Evolutionary conservation across 2,329 filamentous ascomycete species (phyloP).

Genomic region (Exophiala lecanii-corni): DNA sequence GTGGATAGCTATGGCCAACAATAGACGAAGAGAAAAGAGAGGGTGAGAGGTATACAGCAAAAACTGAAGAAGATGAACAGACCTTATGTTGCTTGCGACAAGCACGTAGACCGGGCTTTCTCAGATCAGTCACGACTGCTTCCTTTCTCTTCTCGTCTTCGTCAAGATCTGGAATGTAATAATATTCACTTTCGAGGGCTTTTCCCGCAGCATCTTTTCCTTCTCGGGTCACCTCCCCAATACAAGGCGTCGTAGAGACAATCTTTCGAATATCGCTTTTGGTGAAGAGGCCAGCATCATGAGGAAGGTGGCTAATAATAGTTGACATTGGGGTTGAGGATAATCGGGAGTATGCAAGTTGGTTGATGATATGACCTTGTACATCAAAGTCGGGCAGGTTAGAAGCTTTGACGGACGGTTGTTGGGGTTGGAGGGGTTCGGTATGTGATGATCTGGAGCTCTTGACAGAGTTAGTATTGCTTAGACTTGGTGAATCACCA

Average conservation of each 20-base stretch:
- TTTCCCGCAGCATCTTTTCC: slow-evolving; percentile 97
- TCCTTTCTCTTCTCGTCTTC: slow-evolving; percentile 70
- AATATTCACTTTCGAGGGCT: slow-evolving; percentile 90
- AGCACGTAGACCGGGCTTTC: slow-evolving; percentile 81
- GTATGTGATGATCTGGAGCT: slow-evolving; percentile 30
- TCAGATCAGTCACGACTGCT: slow-evolving; percentile 77
- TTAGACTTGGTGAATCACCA: slow-evolving; percentile 51
- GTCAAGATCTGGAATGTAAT: slow-evolving; percentile 88
- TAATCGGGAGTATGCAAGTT: slow-evolving; percentile 88
- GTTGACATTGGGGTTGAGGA: slow-evolving; percentile 87
- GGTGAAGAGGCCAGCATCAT: slow-evolving; percentile 45
- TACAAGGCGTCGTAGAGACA: slow-evolving; percentile 69
- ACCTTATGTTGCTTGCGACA: slow-evolving; percentile 98
- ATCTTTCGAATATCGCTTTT: slow-evolving; percentile 63
- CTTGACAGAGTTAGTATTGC: slow-evolving; percentile 14
- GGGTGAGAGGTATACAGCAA: slow-evolving; percentile 6
- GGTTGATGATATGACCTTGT: slow-evolving; percentile 85
- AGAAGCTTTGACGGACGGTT: slow-evolving; percentile 31
- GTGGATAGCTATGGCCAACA: slow-evolving; percentile 3
- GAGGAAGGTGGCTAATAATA: slow-evolving; percentile 80
- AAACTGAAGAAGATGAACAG: slow-evolving; percentile 36
- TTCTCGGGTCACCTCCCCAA: slow-evolving; percentile 82
- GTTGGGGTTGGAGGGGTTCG: slow-evolving; percentile 33
- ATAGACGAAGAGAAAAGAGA: slow-evolving; percentile 13
- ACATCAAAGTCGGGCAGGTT: slow-evolving; percentile 38